A percentile compares a stretch with the other conserved stretches of the same genome.
phyloP scores from a whole-genome alignment of 139 green algal genomes.

The Auxenochlorella pyrenoidosa region DNA sequence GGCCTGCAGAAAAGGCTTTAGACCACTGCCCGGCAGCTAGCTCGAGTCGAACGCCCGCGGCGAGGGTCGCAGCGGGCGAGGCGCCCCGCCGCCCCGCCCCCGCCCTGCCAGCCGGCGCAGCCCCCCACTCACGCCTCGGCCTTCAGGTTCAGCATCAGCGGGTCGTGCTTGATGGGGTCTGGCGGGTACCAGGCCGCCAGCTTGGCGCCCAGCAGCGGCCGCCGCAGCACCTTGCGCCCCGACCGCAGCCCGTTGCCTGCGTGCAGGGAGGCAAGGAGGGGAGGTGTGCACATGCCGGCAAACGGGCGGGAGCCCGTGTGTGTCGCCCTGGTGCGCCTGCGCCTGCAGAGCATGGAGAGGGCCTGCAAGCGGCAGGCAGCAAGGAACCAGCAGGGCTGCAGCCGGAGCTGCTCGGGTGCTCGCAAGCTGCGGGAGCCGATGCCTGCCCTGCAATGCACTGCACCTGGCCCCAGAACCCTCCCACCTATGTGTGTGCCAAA shows the following conservation, averaged over 20 bases:
- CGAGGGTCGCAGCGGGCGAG: too few relatives aligned
- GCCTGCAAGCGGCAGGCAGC: too few relatives aligned
- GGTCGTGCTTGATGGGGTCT: slow-evolving; percentile 53
- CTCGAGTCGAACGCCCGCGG: too few relatives aligned
- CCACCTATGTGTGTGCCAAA: slow-evolving; percentile 71
- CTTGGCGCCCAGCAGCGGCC: slow-evolving; percentile 55
- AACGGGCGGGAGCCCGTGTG: too few relatives aligned
- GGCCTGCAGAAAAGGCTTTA: too few relatives aligned
- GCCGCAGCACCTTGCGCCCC: slow-evolving; percentile 70
- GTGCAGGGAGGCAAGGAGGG: not conserved
- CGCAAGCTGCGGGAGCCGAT: not conserved
- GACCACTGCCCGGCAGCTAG: too few relatives aligned
- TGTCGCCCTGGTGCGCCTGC: too few relatives aligned
- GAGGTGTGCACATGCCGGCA: not conserved
- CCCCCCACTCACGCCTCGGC: slow-evolving; percentile 53
- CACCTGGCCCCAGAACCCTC: not conserved
- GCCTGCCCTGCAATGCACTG: not conserved
- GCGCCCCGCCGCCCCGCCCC: too few relatives aligned
- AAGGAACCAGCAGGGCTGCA: not conserved
- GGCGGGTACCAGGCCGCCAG: slow-evolving; percentile 65
- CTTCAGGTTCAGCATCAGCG: slow-evolving; percentile 60
- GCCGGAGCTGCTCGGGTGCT: not conserved
- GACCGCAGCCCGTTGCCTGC: slow-evolving; percentile 67
- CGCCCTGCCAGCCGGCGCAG: not conserved
- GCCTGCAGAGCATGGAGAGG: too few relatives aligned